A percentile compares a stretch with the other conserved stretches of the same genome.
phyloP scores from a whole-genome alignment of 2,329 filamentous ascomycete species.

The Colletotrichum aenigma region DNA sequence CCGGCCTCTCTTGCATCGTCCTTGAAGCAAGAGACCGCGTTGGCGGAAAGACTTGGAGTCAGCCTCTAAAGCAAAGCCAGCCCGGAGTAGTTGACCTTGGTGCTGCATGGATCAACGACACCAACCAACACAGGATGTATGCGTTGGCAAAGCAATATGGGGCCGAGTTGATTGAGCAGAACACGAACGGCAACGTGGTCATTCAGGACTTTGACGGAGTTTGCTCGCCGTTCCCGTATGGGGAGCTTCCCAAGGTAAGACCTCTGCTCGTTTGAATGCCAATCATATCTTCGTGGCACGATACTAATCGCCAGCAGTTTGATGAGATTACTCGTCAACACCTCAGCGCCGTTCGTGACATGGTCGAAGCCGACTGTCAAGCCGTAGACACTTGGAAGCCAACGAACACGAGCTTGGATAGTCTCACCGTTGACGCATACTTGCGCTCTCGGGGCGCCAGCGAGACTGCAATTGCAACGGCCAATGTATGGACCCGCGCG shows the following conservation, averaged over 20 bases:
- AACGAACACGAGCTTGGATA: conserved; percentile 24
- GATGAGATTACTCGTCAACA: background rate
- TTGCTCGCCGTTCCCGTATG: conserved; percentile 21
- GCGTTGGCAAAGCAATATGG: conserved; percentile 43
- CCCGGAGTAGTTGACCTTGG: conserved; percentile 53
- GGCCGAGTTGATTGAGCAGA: conserved; percentile 51
- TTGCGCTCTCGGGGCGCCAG: conserved; percentile 25
- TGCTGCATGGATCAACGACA: conserved; percentile 65
- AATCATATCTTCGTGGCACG: background rate
- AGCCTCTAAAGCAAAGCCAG: conserved; percentile 25
- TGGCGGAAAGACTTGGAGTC: conserved; percentile 55
- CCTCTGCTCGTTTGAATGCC: background rate
- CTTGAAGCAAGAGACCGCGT: conserved; percentile 55
- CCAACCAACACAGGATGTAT: conserved; percentile 51
- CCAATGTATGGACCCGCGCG: conserved; percentile 50
- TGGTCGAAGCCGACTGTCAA: conserved; percentile 31
- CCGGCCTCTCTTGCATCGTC: conserved; percentile 43
- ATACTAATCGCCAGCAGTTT: conserved; percentile 1
- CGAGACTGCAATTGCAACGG: conserved; percentile 34
- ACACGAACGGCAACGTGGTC: conserved; percentile 46
- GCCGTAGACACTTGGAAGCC: conserved; percentile 26
- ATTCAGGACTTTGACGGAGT: conserved; percentile 42
- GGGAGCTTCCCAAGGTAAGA: conserved; percentile 21
- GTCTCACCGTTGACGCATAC: conserved; percentile 32
- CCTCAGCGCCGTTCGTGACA: conserved; percentile 24